Percentiles rank a stretch among this genome's conserved stretches.
These are phyloP conservation scores for Tricholoma flavovirens DNA, from an alignment of 768 basidiomycete genomes.

Conservation along the genomic window DNA sequence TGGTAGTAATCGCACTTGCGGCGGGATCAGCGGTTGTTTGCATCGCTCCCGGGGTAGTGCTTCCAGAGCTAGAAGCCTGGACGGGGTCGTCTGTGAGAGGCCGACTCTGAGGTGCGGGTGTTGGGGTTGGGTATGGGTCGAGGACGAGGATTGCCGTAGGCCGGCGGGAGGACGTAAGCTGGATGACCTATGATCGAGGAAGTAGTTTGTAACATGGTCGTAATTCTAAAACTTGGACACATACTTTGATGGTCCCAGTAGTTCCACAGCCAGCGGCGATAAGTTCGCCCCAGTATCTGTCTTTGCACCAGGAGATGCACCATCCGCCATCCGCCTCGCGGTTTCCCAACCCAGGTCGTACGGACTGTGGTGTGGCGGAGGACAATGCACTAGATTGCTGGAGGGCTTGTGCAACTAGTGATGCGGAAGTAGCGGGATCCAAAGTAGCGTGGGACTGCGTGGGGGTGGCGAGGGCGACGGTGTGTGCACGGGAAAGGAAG, in stretches of 20 bases:
- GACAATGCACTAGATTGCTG: conserved; percentile 34
- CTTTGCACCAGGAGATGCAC: conserved; percentile 95
- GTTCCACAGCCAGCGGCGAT: conserved; percentile 74
- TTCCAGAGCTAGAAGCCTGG: conserved; percentile 13
- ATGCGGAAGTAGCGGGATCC: conserved; percentile 52
- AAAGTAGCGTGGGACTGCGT: conserved; percentile 55
- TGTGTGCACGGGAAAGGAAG: conserved; percentile 42
- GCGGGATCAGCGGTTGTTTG: conserved; percentile 18
- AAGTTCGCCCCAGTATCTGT: conserved; percentile 91
- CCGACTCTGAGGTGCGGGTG: conserved; percentile 5
- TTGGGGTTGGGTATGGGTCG: conserved; percentile 38
- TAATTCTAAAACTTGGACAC: conserved; percentile 3
- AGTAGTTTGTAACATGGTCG: not conserved
- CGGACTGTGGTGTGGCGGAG: conserved; percentile 8
- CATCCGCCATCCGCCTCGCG: conserved; percentile 89
- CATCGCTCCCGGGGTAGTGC: conserved; percentile 9
- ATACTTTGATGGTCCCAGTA: conserved; percentile 71
- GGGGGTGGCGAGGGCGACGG: conserved; percentile 61
- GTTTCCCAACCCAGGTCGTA: conserved; percentile 40
- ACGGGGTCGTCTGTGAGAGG: not conserved
- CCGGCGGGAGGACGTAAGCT: conserved; percentile 62
- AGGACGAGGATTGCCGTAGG: conserved; percentile 60
- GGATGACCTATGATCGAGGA: conserved; percentile 53
- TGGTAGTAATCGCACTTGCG: conserved; percentile 20
- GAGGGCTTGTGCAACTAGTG: conserved; percentile 59